phyloP scores from a whole-genome alignment of 495 filamentous ascomycete species.

The Trypethelium eluteriae region DNA sequence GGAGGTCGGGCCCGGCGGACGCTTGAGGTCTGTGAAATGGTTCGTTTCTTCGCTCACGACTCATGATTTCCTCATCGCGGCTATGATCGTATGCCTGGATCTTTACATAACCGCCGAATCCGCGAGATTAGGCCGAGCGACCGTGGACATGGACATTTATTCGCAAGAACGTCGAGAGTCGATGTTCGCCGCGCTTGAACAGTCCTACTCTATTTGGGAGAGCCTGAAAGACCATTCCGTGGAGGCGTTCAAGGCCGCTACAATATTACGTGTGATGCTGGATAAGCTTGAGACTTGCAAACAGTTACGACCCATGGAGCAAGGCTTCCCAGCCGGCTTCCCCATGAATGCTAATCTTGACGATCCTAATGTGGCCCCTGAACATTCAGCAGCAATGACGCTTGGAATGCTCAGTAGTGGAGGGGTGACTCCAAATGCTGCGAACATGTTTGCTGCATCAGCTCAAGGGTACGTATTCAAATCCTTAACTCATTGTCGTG shows the following conservation, averaged over 20 bases:
- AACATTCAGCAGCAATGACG: constrained; percentile 72
- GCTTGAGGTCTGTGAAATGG: constrained; percentile 63
- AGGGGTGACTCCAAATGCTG: constrained; percentile 56
- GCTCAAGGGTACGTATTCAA: constrained; percentile 16
- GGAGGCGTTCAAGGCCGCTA: constrained; percentile 77
- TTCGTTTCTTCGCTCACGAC: constrained; percentile 72
- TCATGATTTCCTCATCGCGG: constrained; percentile 75
- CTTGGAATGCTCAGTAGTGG: constrained; percentile 68
- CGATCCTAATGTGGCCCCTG: constrained; percentile 36
- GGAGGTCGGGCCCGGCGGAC: constrained; percentile 66
- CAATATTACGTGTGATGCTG: constrained; percentile 71
- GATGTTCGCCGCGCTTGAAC: constrained; percentile 66
- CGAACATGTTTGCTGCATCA: constrained; percentile 31
- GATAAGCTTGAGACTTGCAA: constrained; percentile 54
- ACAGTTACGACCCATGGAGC: constrained; percentile 15
- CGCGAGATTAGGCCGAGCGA: constrained; percentile 29
- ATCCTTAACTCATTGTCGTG: not conserved
- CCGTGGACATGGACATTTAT: constrained; percentile 55
- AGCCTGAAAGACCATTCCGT: constrained; percentile 66
- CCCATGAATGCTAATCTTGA: constrained; percentile 17
- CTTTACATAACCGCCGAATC: constrained; percentile 47
- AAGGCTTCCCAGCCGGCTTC: constrained; percentile 20
- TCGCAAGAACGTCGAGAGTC: constrained; percentile 61
- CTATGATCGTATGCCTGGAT: constrained; percentile 82
- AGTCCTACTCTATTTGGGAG: constrained; percentile 71